phyloP scores from a whole-genome alignment of 2,329 filamentous ascomycete genomes.

The Apiospora marii region DNA sequence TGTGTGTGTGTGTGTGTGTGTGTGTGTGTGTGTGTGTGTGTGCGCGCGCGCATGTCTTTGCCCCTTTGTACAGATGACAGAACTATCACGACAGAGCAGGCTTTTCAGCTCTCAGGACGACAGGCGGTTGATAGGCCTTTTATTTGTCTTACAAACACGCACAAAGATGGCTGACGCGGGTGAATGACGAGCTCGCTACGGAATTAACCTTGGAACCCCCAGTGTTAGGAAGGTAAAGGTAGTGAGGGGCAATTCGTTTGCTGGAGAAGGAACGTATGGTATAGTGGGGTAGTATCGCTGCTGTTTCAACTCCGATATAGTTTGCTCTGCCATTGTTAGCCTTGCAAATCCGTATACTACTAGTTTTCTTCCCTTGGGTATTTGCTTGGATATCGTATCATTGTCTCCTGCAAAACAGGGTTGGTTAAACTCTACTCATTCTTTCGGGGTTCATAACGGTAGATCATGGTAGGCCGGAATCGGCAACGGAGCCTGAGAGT shows the following conservation, averaged over 20 bases:
- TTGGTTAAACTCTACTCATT: neutral
- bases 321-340: neutral
- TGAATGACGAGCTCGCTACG: slow-evolving; percentile 10
- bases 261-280: neutral
- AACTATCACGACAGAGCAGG: slow-evolving; percentile 10
- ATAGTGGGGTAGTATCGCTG: slow-evolving; percentile 2
- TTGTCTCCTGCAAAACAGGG: neutral
- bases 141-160: neutral
- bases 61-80: neutral
- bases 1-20: neutral
- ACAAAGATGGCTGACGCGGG: neutral
- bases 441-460: neutral
- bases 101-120: neutral
- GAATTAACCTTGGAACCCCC: neutral
- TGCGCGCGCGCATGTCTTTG: no score
- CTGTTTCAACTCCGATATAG: neutral
- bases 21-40: neutral
- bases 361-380: neutral
- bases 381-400: neutral
- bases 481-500: neutral
- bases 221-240: neutral
- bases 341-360: neutral
- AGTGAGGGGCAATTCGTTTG: neutral
- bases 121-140: neutral
- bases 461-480: neutral